These are phyloP conservation scores for Larix sibirica DNA, from an alignment of 83 land plant genomes.

Conservation along the genomic window DNA sequence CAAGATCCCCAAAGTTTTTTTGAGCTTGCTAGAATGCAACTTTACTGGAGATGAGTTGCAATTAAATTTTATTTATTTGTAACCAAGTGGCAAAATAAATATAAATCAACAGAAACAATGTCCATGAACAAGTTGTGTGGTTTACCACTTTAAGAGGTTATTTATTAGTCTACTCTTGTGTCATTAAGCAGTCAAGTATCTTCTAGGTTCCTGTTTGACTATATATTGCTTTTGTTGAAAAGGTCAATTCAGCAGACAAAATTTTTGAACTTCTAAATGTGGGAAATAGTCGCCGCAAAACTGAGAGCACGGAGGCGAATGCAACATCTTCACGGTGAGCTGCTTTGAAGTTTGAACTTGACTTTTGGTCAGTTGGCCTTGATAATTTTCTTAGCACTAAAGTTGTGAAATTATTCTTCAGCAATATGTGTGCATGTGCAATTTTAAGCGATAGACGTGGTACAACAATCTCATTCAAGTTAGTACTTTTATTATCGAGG, in stretches of 20 bases:
- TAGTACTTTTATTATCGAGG: neutral
- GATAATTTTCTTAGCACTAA: too few relatives aligned
- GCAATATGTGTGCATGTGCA: too few relatives aligned
- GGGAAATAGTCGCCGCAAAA: constrained; percentile 93
- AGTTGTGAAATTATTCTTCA: too few relatives aligned
- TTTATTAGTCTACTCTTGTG: neutral
- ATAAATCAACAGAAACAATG: constrained; percentile 1
- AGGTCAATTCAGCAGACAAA: constrained; percentile 93
- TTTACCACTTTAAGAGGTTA: neutral
- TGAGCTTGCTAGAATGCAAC: neutral
- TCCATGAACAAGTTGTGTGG: neutral
- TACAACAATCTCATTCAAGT: neutral
- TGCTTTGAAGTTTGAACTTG: neutral
- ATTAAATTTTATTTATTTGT: neutral
- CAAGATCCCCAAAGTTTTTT: neutral
- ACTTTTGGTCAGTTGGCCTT: too few relatives aligned
- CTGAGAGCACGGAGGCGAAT: constrained; percentile 96
- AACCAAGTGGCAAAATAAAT: neutral
- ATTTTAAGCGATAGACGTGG: neutral
- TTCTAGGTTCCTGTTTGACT: constrained; percentile 1
- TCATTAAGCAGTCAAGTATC: neutral
- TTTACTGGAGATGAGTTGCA: neutral
- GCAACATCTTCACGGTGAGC: constrained; percentile 88
- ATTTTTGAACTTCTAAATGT: constrained; percentile 90
- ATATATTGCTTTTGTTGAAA: constrained; percentile 11